A percentile compares a stretch with the other conserved stretches of the same genome.
These are phyloP conservation scores for Paramecium pentaurelia DNA, from an alignment of 73 alveolate species.

Conservation along the genomic window DNA sequence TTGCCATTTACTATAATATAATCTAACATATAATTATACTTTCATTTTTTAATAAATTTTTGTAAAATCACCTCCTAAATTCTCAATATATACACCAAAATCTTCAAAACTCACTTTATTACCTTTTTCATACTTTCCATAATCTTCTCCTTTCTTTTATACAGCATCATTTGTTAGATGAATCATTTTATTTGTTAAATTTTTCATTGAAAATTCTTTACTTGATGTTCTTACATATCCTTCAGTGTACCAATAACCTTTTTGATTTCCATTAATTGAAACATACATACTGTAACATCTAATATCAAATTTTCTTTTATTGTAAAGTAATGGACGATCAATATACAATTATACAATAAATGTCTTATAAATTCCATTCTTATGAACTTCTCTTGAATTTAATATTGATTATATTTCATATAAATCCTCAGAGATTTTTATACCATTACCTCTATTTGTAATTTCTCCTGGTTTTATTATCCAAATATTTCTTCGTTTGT, in stretches of 20 bases:
- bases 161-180: constrained; percentile 97
- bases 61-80: constrained; percentile 65
- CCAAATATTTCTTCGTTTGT: constrained; percentile 53
- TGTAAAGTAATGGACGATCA: constrained; percentile 91
- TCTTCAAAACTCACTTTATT: constrained; percentile 82
- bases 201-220: constrained; percentile 85
- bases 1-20: constrained; percentile 63
- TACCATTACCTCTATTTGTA: constrained; percentile 91
- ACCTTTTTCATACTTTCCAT: constrained; percentile 93
- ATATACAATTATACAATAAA: constrained; percentile 90
- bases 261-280: constrained; percentile 78
- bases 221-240: constrained; percentile 95
- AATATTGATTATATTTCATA: constrained; percentile 62
- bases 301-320: constrained; percentile 95
- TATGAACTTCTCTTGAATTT: constrained; percentile 40
- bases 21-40: neutral
- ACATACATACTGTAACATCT: constrained; percentile 85
- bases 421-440: constrained; percentile 71
- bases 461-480: constrained; percentile 71
- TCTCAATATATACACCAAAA: constrained; percentile 75
- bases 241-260: constrained; percentile 95
- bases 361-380: constrained; percentile 71
- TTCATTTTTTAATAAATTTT: constrained; percentile 75
- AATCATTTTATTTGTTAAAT: constrained; percentile 80
- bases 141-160: constrained; percentile 88